These are phyloP conservation scores for Chalciporus sphaerocephalus DNA, from an alignment of 768 basidiomycete genomes.

Conservation along the genomic window DNA sequence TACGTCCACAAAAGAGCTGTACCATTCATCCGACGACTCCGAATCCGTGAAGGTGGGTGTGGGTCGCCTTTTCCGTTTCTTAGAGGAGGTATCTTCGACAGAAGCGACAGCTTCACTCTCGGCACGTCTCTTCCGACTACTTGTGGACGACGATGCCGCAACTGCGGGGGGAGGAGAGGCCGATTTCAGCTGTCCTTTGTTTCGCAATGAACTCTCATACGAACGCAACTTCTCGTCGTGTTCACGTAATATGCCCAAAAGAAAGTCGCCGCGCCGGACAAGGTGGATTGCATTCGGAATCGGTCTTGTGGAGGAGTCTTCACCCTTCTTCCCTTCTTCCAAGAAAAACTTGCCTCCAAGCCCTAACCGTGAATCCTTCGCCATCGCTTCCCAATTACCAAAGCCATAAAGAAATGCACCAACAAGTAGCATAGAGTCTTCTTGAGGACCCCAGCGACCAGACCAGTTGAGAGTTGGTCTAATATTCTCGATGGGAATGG, in stretches of 20 bases:
- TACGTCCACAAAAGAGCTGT: conserved; percentile 29
- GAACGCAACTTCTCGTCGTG: conserved; percentile 88
- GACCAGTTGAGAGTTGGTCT: conserved; percentile 96
- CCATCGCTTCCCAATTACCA: conserved; percentile 95
- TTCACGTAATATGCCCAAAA: conserved; percentile 77
- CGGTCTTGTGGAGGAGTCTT: conserved; percentile 76
- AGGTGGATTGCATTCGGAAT: conserved; percentile 98
- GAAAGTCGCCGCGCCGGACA: conserved; percentile 93
- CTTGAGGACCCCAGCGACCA: conserved; percentile 87
- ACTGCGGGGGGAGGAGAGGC: conserved; percentile 72
- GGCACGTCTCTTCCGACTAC: conserved; percentile 67
- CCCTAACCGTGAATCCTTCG: conserved; percentile 78
- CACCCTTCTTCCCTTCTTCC: conserved; percentile 94
- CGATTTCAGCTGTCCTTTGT: conserved; percentile 68
- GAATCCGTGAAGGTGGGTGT: conserved; percentile 97
- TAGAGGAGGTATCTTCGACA: conserved; percentile 61
- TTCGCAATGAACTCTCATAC: conserved; percentile 76
- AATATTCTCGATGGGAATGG: conserved; percentile 87
- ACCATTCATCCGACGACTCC: conserved; percentile 90
- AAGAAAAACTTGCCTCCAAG: conserved; percentile 95
- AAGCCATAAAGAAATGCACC: conserved; percentile 93
- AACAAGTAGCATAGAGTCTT: conserved; percentile 92
- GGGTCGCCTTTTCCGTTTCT: conserved; percentile 86
- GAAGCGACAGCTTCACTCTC: conserved; percentile 84
- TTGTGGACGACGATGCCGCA: conserved; percentile 60